Conservation (phyloP, 495 filamentous ascomycete species). For the Barbatosphaeria neglecta region DNA sequence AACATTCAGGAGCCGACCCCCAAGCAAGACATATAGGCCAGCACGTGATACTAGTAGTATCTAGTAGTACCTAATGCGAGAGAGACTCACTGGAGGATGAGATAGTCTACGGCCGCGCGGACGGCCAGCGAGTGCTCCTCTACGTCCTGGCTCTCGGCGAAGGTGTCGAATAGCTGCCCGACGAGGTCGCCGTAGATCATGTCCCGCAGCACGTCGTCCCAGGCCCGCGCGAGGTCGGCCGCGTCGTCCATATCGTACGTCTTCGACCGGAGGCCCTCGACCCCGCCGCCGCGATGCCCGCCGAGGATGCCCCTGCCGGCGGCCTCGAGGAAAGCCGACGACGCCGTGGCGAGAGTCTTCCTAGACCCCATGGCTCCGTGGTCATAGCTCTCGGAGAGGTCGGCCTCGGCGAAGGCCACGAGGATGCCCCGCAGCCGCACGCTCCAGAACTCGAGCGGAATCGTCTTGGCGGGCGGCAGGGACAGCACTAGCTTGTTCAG, state of each 20-base stretch:
- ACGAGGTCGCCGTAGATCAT: constrained; percentile 47
- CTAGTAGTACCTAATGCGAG: too few species aligned
- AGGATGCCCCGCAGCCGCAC: constrained; percentile 32
- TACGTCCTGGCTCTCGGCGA: constrained; percentile 39
- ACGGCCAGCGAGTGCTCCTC: constrained; percentile 44
- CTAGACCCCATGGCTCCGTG: constrained; percentile 51
- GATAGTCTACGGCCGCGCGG: constrained; percentile 45
- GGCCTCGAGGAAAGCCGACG: constrained; percentile 47
- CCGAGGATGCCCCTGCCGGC: constrained; percentile 45
- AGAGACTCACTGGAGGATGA: constrained; percentile 38
- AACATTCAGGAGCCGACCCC: background rate
- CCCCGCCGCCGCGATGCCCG: constrained; percentile 26
- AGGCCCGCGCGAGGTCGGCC: constrained; percentile 40
- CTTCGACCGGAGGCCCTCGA: constrained; percentile 14
- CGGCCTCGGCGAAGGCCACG: constrained; percentile 40
- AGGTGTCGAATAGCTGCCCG: constrained; percentile 43
- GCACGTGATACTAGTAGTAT: too few species aligned
- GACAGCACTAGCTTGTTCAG: constrained; percentile 43
- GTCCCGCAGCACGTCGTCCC: constrained; percentile 44
- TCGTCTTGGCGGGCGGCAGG: constrained; percentile 45
- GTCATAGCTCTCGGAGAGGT: constrained; percentile 58
- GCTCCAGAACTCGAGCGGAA: constrained; percentile 47
- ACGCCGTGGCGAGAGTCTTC: constrained; percentile 53
- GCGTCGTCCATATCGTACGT: constrained; percentile 43
- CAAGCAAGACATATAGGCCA: background rate